These are phyloP conservation scores for Conticribra weissflogii DNA, from an alignment of 108 stramenopile species.

Conservation along the genomic window DNA sequence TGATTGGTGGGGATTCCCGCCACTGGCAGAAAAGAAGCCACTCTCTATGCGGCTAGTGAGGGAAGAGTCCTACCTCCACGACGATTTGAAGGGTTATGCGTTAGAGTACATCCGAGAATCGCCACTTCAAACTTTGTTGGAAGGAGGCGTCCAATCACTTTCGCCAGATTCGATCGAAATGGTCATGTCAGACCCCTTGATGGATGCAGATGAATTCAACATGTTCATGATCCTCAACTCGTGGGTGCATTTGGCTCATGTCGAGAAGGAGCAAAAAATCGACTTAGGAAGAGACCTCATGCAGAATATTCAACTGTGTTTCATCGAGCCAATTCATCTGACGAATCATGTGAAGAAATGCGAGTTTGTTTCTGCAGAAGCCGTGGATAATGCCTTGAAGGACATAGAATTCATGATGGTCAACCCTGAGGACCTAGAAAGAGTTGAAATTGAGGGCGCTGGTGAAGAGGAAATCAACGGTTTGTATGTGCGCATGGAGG, in stretches of 20 bases:
- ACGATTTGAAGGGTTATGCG: slow-evolving; percentile 2
- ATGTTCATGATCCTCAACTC: slow-evolving; percentile 17
- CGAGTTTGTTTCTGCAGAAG: neutral
- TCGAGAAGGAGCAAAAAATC: neutral
- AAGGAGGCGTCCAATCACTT: neutral
- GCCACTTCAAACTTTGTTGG: slow-evolving; percentile 1
- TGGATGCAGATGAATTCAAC: slow-evolving; percentile 14
- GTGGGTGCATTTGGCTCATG: slow-evolving; percentile 1
- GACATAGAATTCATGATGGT: slow-evolving; percentile 3
- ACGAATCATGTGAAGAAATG: slow-evolving; percentile 15
- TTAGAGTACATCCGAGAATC: slow-evolving; percentile 1
- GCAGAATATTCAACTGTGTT: slow-evolving; percentile 2
- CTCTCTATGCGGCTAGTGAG: neutral
- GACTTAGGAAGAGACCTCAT: slow-evolving; percentile 4
- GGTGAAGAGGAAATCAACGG: slow-evolving; percentile 14
- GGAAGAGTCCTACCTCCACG: neutral
- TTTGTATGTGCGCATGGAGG: slow-evolving; percentile 8
- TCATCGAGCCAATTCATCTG: slow-evolving; percentile 5
- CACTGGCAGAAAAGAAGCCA: neutral
- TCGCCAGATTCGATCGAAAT: neutral
- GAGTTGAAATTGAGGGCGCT: slow-evolving; percentile 17
- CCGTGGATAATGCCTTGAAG: slow-evolving; percentile 2
- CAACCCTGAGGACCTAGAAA: slow-evolving; percentile 4
- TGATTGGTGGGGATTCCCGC: neutral
- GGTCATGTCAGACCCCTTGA: slow-evolving; percentile 4